Base-by-base conservation (phyloP, 148 eudicot genomes). In the Vaccinium darrowii region DNA sequence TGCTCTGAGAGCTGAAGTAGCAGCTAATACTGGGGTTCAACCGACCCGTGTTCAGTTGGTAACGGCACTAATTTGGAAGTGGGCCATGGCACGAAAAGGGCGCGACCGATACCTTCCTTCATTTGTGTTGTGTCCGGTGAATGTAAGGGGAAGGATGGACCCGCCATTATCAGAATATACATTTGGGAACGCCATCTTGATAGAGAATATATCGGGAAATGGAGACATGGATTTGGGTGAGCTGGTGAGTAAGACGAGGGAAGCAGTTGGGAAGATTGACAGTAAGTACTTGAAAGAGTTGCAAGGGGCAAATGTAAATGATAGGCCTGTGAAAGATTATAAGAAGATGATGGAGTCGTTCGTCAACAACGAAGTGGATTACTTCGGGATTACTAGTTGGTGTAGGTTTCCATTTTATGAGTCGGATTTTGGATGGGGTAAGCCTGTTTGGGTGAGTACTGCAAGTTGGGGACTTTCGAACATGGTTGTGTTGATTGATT, bases 391-490 rank as follows among this genome's bases (percentile, higher is more conserved):
- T 77, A 85, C 84, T 63, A 89, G 90, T 85, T 91, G 91, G 91
- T 89, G 92, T 54, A 79, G 85, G 23, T 89, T 89, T 81, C 87
- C 91, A 47, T 74, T 87, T 1, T 83, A 86, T 73, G 87, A 86
- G 23, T 83, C 78, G 4, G 90, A 89, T 79, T 91, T 91, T 82
- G 90, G 92, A 8, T 91, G 88, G 84, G 90, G 91, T 49, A 85
- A 85, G 82, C 90, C 92, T 14, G 16, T 10, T 25, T 91, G 93
- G 92, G 84, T 83, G 25, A 87, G 90, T 43, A 16, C 67, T 54
- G 84, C 79, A 3, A 82, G 88, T 30, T 76, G 73, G 74, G 51
- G 58, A 5, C 0, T 5, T 25, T 58, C 81, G 63, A 80, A 91
- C 67, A 16, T 63, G 36, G 18, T 87, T 5, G 76, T 86, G 19